These are phyloP conservation scores for Tetracentron sinense DNA, from an alignment of 164 flowering plant genomes.

Conservation along the genomic window DNA sequence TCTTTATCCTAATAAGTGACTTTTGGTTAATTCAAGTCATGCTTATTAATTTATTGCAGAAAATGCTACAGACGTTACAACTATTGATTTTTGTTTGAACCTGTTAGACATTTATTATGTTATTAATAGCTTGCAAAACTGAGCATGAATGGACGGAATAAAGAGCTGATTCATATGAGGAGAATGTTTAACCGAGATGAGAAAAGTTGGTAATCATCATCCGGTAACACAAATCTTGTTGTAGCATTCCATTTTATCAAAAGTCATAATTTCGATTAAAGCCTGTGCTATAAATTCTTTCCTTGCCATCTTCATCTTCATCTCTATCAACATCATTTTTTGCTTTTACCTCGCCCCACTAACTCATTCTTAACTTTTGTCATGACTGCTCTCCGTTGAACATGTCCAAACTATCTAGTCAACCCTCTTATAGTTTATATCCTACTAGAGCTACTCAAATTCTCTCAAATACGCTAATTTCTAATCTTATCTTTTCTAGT, in stretches of 20 bases:
- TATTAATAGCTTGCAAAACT: neutral
- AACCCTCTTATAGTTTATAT: too few species aligned
- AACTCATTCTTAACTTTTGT: too few species aligned
- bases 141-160: neutral
- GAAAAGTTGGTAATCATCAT: neutral
- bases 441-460: too few species aligned
- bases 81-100: neutral
- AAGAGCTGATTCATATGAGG: neutral
- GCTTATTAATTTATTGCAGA: neutral
- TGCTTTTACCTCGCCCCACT: too few species aligned
- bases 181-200: neutral
- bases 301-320: too few species aligned
- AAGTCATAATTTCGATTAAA: neutral
- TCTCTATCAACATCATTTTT: too few species aligned
- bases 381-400: too few species aligned
- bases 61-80: neutral
- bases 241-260: too few species aligned
- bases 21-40: neutral
- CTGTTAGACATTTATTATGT: neutral
- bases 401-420: too few species aligned
- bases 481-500: too few species aligned
- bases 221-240: neutral
- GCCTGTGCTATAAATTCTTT: too few species aligned
- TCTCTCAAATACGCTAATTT: too few species aligned
- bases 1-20: neutral